Conservation (phyloP, 352 stramenopile genomes). For the Nothophytophthora sp. region DNA sequence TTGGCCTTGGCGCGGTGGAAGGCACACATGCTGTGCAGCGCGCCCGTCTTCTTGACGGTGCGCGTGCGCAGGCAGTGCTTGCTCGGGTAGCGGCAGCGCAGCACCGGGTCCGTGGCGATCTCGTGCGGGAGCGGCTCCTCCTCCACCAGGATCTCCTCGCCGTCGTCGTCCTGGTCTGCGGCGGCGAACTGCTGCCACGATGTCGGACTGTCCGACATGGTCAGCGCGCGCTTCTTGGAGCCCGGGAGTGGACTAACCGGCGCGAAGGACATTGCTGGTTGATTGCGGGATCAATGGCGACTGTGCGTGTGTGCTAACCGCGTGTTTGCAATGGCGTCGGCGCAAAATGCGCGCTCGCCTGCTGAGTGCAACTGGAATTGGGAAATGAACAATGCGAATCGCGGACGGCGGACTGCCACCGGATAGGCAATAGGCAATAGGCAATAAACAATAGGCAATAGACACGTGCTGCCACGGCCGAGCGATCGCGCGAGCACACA, state of each 20-base stretch:
- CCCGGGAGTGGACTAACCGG: neutral
- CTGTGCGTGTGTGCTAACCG: too few relatives aligned
- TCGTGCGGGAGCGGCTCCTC: constrained; percentile 38
- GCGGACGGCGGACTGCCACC: too few relatives aligned
- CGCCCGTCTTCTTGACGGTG: constrained; percentile 62
- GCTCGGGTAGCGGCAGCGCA: constrained; percentile 55
- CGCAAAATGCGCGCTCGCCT: too few relatives aligned
- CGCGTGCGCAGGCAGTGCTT: constrained; percentile 54
- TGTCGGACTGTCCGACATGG: neutral
- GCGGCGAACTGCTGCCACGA: neutral
- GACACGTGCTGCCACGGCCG: neutral
- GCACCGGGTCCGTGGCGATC: constrained; percentile 32
- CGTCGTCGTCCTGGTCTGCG: constrained; percentile 25
- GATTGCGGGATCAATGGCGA: neutral
- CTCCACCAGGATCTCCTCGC: constrained; percentile 34
- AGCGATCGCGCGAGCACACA: neutral
- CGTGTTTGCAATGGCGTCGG: too few relatives aligned
- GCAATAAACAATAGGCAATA: neutral
- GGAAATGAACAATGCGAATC: too few relatives aligned
- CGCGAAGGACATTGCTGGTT: neutral
- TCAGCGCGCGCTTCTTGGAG: constrained; percentile 16
- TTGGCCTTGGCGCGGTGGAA: constrained; percentile 63
- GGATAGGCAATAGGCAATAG: neutral
- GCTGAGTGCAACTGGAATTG: too few relatives aligned
- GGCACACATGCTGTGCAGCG: constrained; percentile 61